These are phyloP conservation scores for Soucietia sequanensis DNA, from an alignment of 805 yeast species.

Conservation along the genomic window DNA sequence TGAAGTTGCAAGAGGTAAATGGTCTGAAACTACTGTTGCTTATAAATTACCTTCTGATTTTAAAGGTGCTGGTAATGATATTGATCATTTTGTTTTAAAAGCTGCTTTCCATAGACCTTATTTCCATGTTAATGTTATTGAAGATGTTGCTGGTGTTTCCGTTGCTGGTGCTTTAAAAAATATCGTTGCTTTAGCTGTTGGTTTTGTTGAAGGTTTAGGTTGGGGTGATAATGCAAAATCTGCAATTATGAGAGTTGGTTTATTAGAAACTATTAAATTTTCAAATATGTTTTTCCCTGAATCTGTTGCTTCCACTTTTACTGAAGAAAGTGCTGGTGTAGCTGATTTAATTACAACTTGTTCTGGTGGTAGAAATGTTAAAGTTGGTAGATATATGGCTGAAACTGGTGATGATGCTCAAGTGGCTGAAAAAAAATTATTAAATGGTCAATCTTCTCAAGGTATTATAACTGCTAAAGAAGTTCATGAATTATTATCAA, in stretches of 20 bases:
- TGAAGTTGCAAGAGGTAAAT: slow-evolving; percentile 45
- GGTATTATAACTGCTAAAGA: slow-evolving; percentile 47
- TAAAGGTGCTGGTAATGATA: slow-evolving; percentile 41
- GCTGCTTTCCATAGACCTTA: slow-evolving; percentile 46
- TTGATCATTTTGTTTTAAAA: slow-evolving; percentile 38
- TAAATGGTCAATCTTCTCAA: slow-evolving; percentile 47
- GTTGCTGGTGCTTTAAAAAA: slow-evolving; percentile 49
- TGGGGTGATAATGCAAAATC: slow-evolving; percentile 52
- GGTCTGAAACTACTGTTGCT: slow-evolving; percentile 49
- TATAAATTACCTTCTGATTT: slow-evolving; percentile 39
- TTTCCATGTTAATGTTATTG: slow-evolving; percentile 45
- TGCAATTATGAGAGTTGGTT: slow-evolving; percentile 47
- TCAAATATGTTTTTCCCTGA: slow-evolving; percentile 57
- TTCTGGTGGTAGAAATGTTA: slow-evolving; percentile 48
- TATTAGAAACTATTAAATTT: slow-evolving; percentile 43
- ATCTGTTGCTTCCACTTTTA: slow-evolving; percentile 36
- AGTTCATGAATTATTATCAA: slow-evolving; percentile 44
- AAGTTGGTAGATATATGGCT: slow-evolving; percentile 46
- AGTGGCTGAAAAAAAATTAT: slow-evolving; percentile 43
- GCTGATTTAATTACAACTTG: slow-evolving; percentile 50
- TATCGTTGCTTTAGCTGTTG: slow-evolving; percentile 46
- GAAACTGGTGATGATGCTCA: slow-evolving; percentile 40
- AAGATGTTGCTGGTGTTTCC: slow-evolving; percentile 46
- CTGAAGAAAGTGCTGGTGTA: slow-evolving; percentile 46
- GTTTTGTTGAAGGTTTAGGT: slow-evolving; percentile 46